Evolutionary conservation across 352 stramenopile genomes (phyloP), one percentile per base, ranked within the genome.

Genomic region (Aphanomyces cochlioides): DNA sequence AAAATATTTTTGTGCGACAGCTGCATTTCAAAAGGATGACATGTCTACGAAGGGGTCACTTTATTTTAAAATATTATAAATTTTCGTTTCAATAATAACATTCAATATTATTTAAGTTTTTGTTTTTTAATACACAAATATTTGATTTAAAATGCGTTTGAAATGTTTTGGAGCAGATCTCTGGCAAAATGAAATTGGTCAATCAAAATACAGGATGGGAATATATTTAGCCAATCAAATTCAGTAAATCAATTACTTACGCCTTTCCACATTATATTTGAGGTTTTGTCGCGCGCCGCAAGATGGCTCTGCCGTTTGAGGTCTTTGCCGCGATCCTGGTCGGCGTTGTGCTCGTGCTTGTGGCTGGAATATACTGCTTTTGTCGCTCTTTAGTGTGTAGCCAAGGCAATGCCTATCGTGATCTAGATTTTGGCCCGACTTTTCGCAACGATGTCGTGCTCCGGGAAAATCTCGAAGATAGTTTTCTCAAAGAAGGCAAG

Each of bases 401-500:
- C 17, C 54, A 39, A 8, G 54, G 54, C 21, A 12, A 39, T 40
- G 5, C 34, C 19, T 61, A 40, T 17, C 15, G 54, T 3, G 37
- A 61, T 37, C 54, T 61, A 10, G 54, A 61, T 37, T 61, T 61
- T 61, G 54, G 54, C 7, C 12, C 54, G 19, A 40, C n/a, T 12
- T n/a, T 37, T 13, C 78, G 80, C 36, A 76, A 73, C 67, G 68
- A 77, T 21, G 70, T 81, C 36, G 76, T 88, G 59, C 73, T 87
- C 60, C 83, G 83, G 40, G 82, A 90, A 70, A 79, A 91, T 66
- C 74, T 91, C 21, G 79, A 81, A 57, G 82, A 89, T 64, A 90
- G 81, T 36, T 79, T 85, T 39, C 73, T 91, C 39, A 81, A 88
- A 40, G 78, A 82, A 19, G 84, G 79, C 19, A 71, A 74, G 56